Evolutionary conservation across 2,329 filamentous ascomycete genomes (phyloP).

Genomic region (Lachnellula cervina): DNA sequence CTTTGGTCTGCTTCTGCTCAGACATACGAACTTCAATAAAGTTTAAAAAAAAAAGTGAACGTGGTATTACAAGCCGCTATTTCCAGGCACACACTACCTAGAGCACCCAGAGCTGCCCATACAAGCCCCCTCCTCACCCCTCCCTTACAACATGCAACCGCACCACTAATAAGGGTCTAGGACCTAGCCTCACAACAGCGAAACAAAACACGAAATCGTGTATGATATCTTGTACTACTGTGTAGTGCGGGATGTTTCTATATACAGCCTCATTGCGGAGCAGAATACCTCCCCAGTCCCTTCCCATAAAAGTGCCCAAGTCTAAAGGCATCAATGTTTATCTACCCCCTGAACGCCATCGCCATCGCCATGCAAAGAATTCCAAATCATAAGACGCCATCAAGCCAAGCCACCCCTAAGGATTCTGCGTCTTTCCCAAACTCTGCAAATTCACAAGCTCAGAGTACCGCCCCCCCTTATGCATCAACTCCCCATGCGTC

Average conservation of each 20-base stretch:
- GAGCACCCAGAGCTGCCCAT: no score
- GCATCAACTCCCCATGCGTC: conserved; percentile 69
- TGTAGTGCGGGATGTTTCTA: no score
- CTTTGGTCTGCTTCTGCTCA: neutral
- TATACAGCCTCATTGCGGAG: neutral
- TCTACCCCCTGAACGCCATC: conserved; percentile 10
- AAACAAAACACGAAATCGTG: no score
- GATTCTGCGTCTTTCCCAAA: conserved; percentile 50
- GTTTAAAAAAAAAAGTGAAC: no score
- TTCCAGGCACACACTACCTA: no score
- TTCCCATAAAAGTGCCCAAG: neutral
- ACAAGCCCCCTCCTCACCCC: no score
- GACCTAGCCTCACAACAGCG: no score
- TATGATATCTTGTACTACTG: no score
- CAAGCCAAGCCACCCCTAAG: neutral
- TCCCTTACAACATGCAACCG: no score
- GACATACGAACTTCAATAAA: neutral
- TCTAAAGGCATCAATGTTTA: neutral
- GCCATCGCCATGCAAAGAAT: conserved; percentile 14
- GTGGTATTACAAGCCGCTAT: no score
- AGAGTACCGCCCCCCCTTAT: conserved; percentile 65
- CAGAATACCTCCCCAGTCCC: neutral
- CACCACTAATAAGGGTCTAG: no score
- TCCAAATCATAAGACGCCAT: neutral
- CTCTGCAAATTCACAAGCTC: conserved; percentile 79